phyloP scores from a whole-genome alignment of 805 yeast genomes.

The Candida odintsovae region DNA sequence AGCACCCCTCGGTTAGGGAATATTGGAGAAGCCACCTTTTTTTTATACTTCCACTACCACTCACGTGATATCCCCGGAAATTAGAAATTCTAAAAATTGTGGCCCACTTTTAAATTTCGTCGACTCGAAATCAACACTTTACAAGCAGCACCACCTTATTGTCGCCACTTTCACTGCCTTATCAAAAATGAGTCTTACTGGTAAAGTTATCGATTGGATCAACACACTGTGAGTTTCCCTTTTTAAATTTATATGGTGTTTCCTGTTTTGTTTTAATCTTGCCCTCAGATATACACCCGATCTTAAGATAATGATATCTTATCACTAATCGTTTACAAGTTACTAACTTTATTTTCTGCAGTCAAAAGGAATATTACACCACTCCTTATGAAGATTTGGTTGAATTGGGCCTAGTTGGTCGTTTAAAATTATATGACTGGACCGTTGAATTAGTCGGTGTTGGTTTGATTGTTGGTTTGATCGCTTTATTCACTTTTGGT shows the following conservation, averaged over 20 bases:
- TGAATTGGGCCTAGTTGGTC: constrained; percentile 49
- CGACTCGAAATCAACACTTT: background rate
- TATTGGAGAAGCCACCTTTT: too few species aligned
- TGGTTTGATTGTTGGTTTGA: constrained; percentile 43
- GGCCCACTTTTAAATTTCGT: background rate
- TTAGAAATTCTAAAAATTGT: background rate
- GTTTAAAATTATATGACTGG: constrained; percentile 70
- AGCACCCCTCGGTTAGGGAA: too few species aligned
- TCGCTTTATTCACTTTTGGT: constrained; percentile 53
- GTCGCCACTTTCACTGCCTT: background rate
- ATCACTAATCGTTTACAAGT: background rate
- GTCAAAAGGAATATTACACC: constrained; percentile 23
- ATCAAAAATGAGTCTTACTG: background rate
- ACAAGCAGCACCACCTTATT: background rate
- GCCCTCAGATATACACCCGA: background rate
- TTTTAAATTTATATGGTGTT: background rate
- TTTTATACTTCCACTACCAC: background rate
- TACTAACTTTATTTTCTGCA: background rate
- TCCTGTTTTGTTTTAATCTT: too few species aligned
- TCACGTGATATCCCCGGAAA: background rate
- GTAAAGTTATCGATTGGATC: constrained; percentile 3
- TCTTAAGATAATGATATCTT: background rate
- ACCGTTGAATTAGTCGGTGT: constrained; percentile 58
- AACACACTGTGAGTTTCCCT: constrained; percentile 4
- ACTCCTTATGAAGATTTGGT: constrained; percentile 46